Evolutionary conservation across 768 basidiomycete genomes (phyloP).

Genomic region (Naganishia antarctica): DNA sequence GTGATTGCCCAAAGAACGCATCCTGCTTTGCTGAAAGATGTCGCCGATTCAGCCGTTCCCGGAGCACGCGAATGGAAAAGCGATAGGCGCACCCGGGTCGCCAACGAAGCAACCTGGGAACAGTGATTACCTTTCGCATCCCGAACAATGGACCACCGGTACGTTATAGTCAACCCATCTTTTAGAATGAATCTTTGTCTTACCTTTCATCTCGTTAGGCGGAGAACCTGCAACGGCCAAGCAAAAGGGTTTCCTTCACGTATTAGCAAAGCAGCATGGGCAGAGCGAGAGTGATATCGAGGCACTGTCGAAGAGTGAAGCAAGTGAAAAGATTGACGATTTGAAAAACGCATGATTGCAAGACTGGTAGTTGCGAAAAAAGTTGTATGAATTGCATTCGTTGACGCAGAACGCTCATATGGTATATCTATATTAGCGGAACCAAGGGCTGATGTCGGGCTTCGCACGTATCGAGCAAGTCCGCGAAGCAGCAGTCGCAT

Average conservation of each 20-base stretch:
- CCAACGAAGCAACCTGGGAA: conserved; percentile 10
- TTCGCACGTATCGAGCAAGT: too few species aligned
- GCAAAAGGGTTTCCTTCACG: conserved; percentile 46
- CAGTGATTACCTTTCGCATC: conserved; percentile 42
- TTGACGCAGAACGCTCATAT: too few species aligned
- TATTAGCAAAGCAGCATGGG: conserved; percentile 47
- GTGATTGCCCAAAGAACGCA: too few species aligned
- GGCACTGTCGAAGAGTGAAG: conserved; percentile 42
- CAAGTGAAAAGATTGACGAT: conserved; percentile 45
- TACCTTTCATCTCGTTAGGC: conserved; percentile 24
- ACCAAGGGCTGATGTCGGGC: too few species aligned
- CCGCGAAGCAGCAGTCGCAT: too few species aligned
- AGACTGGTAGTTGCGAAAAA: neutral
- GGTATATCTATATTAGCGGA: too few species aligned
- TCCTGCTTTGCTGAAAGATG: neutral
- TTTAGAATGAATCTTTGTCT: neutral
- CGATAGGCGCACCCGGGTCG: neutral
- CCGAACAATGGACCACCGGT: conserved; percentile 48
- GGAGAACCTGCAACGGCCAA: conserved; percentile 48
- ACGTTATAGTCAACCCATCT: neutral
- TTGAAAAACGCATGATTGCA: conserved; percentile 35
- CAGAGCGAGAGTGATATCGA: conserved; percentile 29
- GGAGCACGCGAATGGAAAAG: neutral
- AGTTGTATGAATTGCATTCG: neutral
- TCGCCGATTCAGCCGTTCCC: conserved; percentile 2